Evolutionary conservation across 2,329 filamentous ascomycete species (phyloP).

Genomic region (Colletotrichum falcatum): DNA sequence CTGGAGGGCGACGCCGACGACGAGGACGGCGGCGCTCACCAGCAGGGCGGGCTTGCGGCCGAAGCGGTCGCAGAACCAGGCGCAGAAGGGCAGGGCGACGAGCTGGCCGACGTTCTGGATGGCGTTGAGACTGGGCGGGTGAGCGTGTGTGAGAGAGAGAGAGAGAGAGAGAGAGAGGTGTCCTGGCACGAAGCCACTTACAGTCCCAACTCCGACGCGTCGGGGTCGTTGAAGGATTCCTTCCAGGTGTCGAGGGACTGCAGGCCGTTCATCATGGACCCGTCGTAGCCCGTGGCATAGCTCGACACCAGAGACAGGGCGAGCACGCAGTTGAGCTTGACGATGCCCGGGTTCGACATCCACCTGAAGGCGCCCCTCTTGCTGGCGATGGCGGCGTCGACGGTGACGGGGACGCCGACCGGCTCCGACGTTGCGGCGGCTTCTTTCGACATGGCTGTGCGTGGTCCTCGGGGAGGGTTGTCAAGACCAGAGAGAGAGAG

Average conservation of each 20-base stretch:
- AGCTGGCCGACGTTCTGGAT: conserved; percentile 52
- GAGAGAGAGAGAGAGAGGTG: no score
- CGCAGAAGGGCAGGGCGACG: conserved; percentile 48
- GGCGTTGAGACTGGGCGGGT: conserved; percentile 44
- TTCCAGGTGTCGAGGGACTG: conserved; percentile 53
- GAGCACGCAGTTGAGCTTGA: conserved; percentile 30
- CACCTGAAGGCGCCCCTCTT: conserved; percentile 26
- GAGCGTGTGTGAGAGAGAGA: neutral
- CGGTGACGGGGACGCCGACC: conserved; percentile 28
- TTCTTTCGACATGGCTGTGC: conserved; percentile 19
- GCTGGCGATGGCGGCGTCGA: conserved; percentile 29
- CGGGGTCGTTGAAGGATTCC: conserved; percentile 50
- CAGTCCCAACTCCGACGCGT: conserved; percentile 46
- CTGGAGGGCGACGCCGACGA: conserved; percentile 56
- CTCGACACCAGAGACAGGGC: conserved; percentile 31
- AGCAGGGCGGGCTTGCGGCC: conserved; percentile 46
- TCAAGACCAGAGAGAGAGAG: neutral
- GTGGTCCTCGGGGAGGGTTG: neutral
- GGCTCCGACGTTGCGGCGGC: conserved; percentile 5
- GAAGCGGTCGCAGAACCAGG: conserved; percentile 47
- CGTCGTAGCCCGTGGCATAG: conserved; percentile 45
- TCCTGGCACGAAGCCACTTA: neutral
- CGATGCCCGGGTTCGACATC: conserved; percentile 29
- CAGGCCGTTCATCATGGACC: conserved; percentile 57
- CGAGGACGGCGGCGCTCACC: conserved; percentile 46